Base-by-base conservation (phyloP, 2,329 filamentous ascomycete species). In the Hyphodiscus sp. region DNA sequence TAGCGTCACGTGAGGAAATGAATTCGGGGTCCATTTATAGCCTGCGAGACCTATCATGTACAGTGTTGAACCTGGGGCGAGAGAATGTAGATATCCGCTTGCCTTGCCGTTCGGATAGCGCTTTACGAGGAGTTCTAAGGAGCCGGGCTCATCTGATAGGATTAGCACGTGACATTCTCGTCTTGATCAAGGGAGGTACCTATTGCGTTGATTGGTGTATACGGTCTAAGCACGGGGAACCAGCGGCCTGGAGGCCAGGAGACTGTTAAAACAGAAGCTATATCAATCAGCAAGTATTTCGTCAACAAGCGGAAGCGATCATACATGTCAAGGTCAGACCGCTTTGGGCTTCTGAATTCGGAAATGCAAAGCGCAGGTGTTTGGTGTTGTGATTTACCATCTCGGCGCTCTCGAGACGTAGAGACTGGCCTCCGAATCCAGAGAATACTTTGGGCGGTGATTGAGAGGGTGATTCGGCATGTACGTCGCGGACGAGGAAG, bases 81-180 rank as follows among this genome's bases (percentile, higher is more conserved):
- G 72, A 2, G 77, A 79, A 71, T 89, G 85, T n/a, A 89, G 71
- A 61, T 89, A 78, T 0, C 74, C 76, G 61, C 80, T 85, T 43
- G 79, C 78, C 68, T 80, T 82, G 56, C 86, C 86, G 49, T 77
- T 70, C 2, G 84, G 83, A 62, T 89, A 89, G 53, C 78, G 74
- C 68, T 89, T 89, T 15, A 89, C 76, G 45, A 88, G 70, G 18
- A 89, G 71, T 10, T 87, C 82, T 7, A 89, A 61, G 53, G 73
- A 73, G 6, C 84, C 85, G 1, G 74, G 73, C 41, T 82, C 73
- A 41, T 81, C 79, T 78, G 33, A 38, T 10, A 4, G 33, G 5
- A 4, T 38, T n/a, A 38, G 33, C 11, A 38, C 33, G 33, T 38
- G 16, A 16, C 20, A 23, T 38, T 13, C 4, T 38, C 5, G 2